Base-by-base conservation (phyloP, 2,329 filamentous ascomycete species). In the Plectosphaerella cucumerina region DNA sequence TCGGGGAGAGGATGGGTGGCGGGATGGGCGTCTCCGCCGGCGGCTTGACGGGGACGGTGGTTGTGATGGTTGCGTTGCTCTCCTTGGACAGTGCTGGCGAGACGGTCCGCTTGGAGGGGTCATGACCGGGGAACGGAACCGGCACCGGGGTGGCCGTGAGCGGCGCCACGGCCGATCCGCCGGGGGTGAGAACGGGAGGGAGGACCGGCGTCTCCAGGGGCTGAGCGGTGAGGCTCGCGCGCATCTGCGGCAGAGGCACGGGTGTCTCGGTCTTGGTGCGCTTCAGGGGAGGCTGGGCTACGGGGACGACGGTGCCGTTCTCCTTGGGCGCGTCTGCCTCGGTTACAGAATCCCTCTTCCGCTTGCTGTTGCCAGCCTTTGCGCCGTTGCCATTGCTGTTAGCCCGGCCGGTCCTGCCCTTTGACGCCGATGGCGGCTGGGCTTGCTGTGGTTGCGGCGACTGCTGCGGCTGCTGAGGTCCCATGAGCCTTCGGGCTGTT, bases 231-330 rank as follows among this genome's bases (percentile, higher is more conserved):
- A 59, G 49, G 50, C 63, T 67, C 60, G 60, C 59, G 58, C 55
- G 65, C 57, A 71, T 70, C 22, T 69, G 65, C 14, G 72, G 72
- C 41, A 73, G 73, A 46, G 75, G 78, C 26, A 82, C 71, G 11
- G 79, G 80, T 14, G 80, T 82, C 62, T 82, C 80, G 21, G 75
- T 81, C 63, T 82, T 82, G 55, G 69, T 75, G 33, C 78, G 74
- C 61, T 82, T 82, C 22, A 67, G 51, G 50, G 68, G 70, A 51
- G 68, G 70, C 33, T 64, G 68, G n/a, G 61, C 31, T 21, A 52
- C 39, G 23, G 53, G 53, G 18, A 56, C 54, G 23, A 69, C 67
- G 4, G 53, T 48, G 8, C 50, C 56, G 48, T 67, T 66, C 3
- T 61, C 53, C 45, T 58, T 58, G 31, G 68, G 70, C n/a, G 50